These are phyloP conservation scores for Phytophthora hybrid DNA, from an alignment of 352 stramenopile genomes.

Conservation along the genomic window DNA sequence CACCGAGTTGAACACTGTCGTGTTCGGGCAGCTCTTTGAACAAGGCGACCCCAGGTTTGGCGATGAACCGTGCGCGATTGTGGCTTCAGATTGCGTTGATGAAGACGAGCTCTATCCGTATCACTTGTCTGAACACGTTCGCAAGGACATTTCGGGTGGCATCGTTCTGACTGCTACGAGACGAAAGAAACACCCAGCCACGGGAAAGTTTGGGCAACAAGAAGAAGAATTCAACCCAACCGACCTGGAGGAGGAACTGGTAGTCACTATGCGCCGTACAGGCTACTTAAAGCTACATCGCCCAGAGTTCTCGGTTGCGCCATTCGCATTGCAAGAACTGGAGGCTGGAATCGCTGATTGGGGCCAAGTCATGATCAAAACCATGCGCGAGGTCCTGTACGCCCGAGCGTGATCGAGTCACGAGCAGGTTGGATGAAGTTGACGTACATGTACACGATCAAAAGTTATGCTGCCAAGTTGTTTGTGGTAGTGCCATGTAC, in stretches of 20 bases:
- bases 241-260: conserved; percentile 2
- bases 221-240: neutral
- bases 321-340: conserved; percentile 19
- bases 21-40: conserved; percentile 37
- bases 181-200: conserved; percentile 7
- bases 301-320: conserved; percentile 25
- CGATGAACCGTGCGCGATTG: conserved; percentile 34
- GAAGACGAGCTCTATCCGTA: conserved; percentile 47
- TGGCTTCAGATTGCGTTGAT: conserved; percentile 42
- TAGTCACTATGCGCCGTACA: conserved; percentile 28
- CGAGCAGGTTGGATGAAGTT: neutral
- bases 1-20: conserved; percentile 34
- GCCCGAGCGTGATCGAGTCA: neutral
- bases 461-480: too few species aligned
- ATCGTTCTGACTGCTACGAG: conserved; percentile 37
- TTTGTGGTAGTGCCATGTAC: too few species aligned
- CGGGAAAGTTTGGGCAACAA: neutral
- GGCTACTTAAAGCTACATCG: conserved; percentile 29
- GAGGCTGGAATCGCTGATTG: conserved; percentile 29
- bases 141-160: conserved; percentile 44
- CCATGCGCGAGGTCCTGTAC: conserved; percentile 36
- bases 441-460: neutral
- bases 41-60: conserved; percentile 4
- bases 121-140: conserved; percentile 16
- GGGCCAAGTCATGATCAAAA: conserved; percentile 42